These are phyloP conservation scores for Xerocomellus amylosporus DNA, from an alignment of 768 basidiomycete genomes.

Conservation along the genomic window DNA sequence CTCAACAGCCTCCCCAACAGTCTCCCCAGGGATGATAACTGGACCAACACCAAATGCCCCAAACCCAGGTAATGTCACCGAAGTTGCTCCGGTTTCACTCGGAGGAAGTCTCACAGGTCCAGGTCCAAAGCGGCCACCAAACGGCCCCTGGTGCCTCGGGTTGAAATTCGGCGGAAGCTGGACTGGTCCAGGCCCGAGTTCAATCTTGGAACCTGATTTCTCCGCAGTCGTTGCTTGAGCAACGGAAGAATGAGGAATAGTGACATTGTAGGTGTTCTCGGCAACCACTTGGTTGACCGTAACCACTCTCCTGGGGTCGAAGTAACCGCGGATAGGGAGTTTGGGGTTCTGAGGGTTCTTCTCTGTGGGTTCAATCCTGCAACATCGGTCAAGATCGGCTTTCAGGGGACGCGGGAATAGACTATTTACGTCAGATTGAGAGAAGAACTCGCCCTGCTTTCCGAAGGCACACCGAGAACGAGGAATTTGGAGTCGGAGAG, in stretches of 20 bases:
- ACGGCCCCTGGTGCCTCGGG: constrained; percentile 1
- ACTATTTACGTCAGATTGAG: constrained; percentile 39
- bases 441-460: constrained; percentile 34
- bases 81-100: constrained; percentile 19
- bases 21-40: constrained; percentile 29
- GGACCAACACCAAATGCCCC: constrained; percentile 30
- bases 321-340: constrained; percentile 26
- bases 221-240: constrained; percentile 6
- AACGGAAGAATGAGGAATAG: constrained; percentile 22
- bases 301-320: constrained; percentile 34
- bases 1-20: constrained; percentile 23
- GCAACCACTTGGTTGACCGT: constrained; percentile 35
- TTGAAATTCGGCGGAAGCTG: constrained; percentile 3
- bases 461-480: constrained; percentile 34
- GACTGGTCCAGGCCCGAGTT: constrained; percentile 19
- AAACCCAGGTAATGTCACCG: constrained; percentile 25
- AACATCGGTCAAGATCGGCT: background rate
- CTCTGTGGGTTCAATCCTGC: constrained; percentile 32
- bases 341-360: constrained; percentile 18
- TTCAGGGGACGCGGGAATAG: background rate
- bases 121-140: constrained; percentile 22
- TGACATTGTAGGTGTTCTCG: constrained; percentile 25
- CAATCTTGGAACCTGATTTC: constrained; percentile 11
- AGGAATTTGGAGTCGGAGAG: constrained; percentile 33
- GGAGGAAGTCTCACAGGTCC: constrained; percentile 24